Conservation (phyloP, 73 alveolate genomes). For the Tetrahymena borealis region DNA sequence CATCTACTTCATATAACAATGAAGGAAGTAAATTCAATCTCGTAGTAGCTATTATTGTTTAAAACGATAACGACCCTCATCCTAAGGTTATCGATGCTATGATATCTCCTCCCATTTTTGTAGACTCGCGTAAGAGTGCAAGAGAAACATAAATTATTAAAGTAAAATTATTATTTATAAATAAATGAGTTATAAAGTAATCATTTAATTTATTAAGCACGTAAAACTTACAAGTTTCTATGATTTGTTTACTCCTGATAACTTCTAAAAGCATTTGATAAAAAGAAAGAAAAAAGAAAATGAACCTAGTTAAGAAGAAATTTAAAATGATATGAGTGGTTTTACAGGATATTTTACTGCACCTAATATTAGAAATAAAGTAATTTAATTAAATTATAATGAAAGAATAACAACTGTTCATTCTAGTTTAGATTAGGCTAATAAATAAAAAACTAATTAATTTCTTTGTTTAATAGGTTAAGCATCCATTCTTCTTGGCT, state of each 20-base stretch:
- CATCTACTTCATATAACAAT: constrained; percentile 35
- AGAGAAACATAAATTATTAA: constrained; percentile 10
- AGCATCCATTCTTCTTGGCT: constrained; percentile 35
- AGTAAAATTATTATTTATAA: not conserved
- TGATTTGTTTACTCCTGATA: constrained; percentile 32
- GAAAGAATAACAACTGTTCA: not conserved
- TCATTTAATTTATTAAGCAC: not conserved
- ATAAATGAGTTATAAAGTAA: not conserved
- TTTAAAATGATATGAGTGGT: constrained; percentile 35
- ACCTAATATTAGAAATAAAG: constrained; percentile 40
- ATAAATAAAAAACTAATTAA: too few relatives aligned
- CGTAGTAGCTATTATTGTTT: constrained; percentile 13
- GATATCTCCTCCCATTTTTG: constrained; percentile 44
- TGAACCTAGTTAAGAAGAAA: constrained; percentile 20
- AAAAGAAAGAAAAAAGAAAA: constrained; percentile 37
- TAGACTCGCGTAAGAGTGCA: constrained; percentile 40
- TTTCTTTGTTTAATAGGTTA: not conserved
- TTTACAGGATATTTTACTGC: constrained; percentile 33
- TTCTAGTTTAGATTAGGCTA: not conserved
- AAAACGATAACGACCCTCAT: constrained; percentile 13
- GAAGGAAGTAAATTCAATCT: constrained; percentile 41
- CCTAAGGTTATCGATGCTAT: constrained; percentile 22
- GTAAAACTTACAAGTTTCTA: constrained; percentile 8
- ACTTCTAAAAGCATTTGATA: constrained; percentile 13
- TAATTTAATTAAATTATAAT: not conserved